phyloP scores from a whole-genome alignment of 495 filamentous ascomycete genomes.

The Friedmanniomyces endolithicus region DNA sequence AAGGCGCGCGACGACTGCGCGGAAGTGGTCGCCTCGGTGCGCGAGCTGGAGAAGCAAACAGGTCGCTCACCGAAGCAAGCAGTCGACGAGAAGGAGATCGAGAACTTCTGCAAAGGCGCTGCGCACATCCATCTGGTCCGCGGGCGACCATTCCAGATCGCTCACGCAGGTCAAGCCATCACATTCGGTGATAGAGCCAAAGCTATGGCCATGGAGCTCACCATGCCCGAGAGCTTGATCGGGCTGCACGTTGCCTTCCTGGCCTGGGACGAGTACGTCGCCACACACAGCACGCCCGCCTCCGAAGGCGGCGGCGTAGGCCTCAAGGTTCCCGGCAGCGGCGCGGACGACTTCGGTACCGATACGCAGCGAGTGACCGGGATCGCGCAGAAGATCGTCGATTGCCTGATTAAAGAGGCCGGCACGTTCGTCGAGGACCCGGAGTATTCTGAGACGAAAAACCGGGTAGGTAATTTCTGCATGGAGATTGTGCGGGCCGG shows the following conservation, averaged over 20 bases:
- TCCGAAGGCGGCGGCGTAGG: constrained; percentile 12
- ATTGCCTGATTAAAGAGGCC: constrained; percentile 38
- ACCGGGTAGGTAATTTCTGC: constrained; percentile 23
- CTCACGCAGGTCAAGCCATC: constrained; percentile 24
- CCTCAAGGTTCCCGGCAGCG: constrained; percentile 17
- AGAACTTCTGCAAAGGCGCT: constrained; percentile 90
- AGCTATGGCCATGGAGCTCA: constrained; percentile 25
- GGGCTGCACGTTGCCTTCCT: constrained; percentile 65
- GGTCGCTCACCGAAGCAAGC: constrained; percentile 22
- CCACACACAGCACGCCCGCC: constrained; percentile 22
- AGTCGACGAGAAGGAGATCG: constrained; percentile 65
- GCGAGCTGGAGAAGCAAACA: constrained; percentile 43
- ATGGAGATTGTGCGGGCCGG: constrained; percentile 50
- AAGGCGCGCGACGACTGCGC: constrained; percentile 72
- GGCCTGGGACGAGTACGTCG: constrained; percentile 45
- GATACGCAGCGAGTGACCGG: constrained; percentile 25
- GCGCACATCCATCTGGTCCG: constrained; percentile 82
- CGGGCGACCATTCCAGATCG: constrained; percentile 43
- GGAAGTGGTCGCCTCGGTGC: constrained; percentile 62
- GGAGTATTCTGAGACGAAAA: constrained; percentile 37
- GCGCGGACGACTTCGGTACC: constrained; percentile 17
- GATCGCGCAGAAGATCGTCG: constrained; percentile 34
- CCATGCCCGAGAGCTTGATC: constrained; percentile 49
- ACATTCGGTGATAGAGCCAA: constrained; percentile 18
- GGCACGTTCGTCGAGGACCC: constrained; percentile 33